Conservation (phyloP, 2,329 filamentous ascomycete genomes). For the Hypocrella siamensis region DNA sequence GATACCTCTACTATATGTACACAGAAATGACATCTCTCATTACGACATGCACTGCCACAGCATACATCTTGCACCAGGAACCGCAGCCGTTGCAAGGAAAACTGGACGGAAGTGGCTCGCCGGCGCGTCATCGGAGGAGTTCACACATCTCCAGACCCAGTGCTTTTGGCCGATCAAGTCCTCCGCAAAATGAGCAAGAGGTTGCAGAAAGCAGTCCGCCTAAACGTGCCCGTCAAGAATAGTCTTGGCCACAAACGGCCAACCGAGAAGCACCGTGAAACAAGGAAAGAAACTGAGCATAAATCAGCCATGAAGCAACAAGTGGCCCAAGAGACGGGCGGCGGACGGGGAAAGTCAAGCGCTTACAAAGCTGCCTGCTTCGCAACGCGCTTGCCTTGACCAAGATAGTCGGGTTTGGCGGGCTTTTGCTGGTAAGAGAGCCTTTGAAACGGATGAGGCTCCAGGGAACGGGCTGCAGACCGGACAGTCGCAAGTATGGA, state of each 20-base stretch:
- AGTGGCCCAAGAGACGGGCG: too few relatives aligned
- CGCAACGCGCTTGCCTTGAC: slow-evolving; percentile 15
- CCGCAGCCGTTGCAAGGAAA: too few relatives aligned
- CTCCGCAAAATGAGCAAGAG: not conserved
- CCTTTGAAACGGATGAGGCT: slow-evolving; percentile 20
- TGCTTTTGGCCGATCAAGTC: slow-evolving; percentile 5
- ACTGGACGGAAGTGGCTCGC: too few relatives aligned
- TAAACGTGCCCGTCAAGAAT: slow-evolving; percentile 17
- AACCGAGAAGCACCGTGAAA: slow-evolving; percentile 17
- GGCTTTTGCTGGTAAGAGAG: slow-evolving; percentile 12
- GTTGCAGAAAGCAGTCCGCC: not conserved
- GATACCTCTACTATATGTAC: too few relatives aligned
- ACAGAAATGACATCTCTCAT: too few relatives aligned
- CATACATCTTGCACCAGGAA: too few relatives aligned
- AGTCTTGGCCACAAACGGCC: slow-evolving; percentile 15
- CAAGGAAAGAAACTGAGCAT: slow-evolving; percentile 21
- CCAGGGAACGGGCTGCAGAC: slow-evolving; percentile 15
- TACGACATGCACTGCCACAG: too few relatives aligned
- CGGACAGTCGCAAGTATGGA: slow-evolving; percentile 18
- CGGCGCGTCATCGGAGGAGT: too few relatives aligned
- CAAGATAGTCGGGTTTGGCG: slow-evolving; percentile 16
- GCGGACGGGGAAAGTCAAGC: too few relatives aligned
- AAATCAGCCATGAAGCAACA: too few relatives aligned
- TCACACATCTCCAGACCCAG: too few relatives aligned
- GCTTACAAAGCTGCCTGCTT: slow-evolving; percentile 18